Base-by-base conservation (phyloP, 139 green algal species). In the Chlorella sp. region DNA sequence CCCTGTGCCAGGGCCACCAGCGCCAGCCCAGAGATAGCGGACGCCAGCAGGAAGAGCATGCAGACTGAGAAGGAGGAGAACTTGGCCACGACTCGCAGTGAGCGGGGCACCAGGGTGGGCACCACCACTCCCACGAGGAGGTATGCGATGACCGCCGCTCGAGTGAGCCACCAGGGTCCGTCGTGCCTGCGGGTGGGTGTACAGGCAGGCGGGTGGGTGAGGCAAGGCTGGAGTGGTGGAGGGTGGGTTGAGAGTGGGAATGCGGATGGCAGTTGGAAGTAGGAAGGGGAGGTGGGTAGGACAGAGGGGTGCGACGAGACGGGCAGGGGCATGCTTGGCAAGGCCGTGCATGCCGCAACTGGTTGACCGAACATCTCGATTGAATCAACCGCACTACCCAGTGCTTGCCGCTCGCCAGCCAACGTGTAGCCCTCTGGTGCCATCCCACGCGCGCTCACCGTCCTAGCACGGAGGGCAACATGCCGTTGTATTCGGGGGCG, bases 11-110 rank as follows among this genome's bases (percentile, higher is more conserved):
- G 21, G 18, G 74, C 55, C 74, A 55, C 74, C 32, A 25, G 30
- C 32, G 74, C 74, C 74, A 81, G 74, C 13, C 30, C 23, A 18
- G 74, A 57, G 21, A 81, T 81, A 32, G 74, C 18, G 3, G 55
- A 65, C 20, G 74, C 74, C 74, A 81, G 74, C 74, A 81, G 32
- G 20, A 81, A 69, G 55, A 81, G 74, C 74, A 81, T 81, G 74
- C 74, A 81, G 47, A 81, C 74, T 1, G 74, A 81, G 55, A 81
- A 69, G 55, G 55, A 70, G 18, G 44, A 67, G 55, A 81, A 81
- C 32, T 47, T 44, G 74, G 74, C 74, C 55, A 81, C 74, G 3
- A 26, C 74, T 4, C 34, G 57, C 1, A 81, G 74, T 0, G 74
- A 68, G 74, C 74, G 74, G 32, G 74, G 74, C 55, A 81, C 34